A percentile compares a stretch with the other conserved stretches of the same genome.
Conservation (phyloP, 1,139 yeast species). For the Kodamaea fungicola region DNA sequence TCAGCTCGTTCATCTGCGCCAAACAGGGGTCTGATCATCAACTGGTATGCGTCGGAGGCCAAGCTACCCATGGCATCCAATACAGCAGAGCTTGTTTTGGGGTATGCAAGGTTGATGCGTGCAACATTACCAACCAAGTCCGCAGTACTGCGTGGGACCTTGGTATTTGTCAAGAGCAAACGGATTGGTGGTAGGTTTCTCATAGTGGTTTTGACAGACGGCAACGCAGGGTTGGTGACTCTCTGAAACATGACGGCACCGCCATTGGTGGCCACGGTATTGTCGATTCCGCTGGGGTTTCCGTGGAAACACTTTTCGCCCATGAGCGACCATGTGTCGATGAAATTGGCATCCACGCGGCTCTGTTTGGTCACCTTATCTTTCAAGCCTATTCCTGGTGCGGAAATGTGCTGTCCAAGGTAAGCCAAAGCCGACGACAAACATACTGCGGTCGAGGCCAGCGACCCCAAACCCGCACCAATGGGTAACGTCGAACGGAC, state of each 20-base stretch:
- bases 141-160: conserved; percentile 84
- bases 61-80: conserved; percentile 69
- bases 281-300: conserved; percentile 95
- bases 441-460: conserved; percentile 88
- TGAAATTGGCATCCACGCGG: conserved; percentile 50
- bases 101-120: conserved; percentile 46
- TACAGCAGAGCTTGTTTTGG: conserved; percentile 54
- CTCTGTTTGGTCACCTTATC: conserved; percentile 32
- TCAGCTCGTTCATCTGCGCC: conserved; percentile 41
- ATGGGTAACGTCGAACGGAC: conserved; percentile 86
- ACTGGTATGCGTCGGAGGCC: conserved; percentile 64
- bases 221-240: conserved; percentile 45
- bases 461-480: conserved; percentile 96
- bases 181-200: conserved; percentile 73
- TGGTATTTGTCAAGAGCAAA: conserved; percentile 77
- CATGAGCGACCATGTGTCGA: conserved; percentile 84
- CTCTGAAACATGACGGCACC: conserved; percentile 92
- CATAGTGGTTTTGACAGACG: conserved; percentile 62
- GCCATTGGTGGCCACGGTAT: conserved; percentile 93
- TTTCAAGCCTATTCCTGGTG: conserved; percentile 24
- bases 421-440: conserved; percentile 70
- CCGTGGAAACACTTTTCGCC: conserved; percentile 98
- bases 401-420: conserved; percentile 52
- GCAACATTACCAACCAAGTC: conserved; percentile 78
- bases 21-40: conserved; percentile 52